phyloP scores from a whole-genome alignment of 2,329 filamentous ascomycete genomes.

The Gaeumannomyces tritici region DNA sequence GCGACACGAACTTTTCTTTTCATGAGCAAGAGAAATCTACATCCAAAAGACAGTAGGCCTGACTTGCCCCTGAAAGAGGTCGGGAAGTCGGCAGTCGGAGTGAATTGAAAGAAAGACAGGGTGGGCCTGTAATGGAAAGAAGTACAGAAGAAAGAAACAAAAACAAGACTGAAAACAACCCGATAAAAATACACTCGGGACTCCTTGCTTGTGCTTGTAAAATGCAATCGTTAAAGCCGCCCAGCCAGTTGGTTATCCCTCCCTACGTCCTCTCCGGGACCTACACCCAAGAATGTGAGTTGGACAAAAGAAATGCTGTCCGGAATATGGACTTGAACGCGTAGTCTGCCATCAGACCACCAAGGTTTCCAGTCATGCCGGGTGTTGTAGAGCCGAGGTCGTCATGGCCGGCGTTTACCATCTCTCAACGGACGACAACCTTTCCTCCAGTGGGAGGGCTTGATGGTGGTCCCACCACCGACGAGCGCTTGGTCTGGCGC shows the following conservation, averaged over 20 bases:
- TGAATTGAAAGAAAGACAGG: background rate
- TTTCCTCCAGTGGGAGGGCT: background rate
- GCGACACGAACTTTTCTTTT: background rate
- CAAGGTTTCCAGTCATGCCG: background rate
- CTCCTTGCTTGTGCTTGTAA: background rate
- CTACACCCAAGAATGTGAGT: background rate
- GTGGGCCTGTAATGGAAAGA: background rate
- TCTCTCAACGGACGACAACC: background rate
- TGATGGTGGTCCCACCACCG: background rate
- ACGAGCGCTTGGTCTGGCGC: conserved; percentile 26
- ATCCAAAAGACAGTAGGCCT: background rate
- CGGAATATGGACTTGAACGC: background rate
- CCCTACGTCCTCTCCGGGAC: background rate
- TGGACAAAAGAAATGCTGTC: background rate
- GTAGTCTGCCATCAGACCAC: background rate
- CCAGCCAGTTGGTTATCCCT: no score
- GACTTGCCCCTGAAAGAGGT: background rate
- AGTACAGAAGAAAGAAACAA: background rate
- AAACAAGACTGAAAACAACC: background rate
- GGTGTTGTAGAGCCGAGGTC: background rate
- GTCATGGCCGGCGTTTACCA: background rate
- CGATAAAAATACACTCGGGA: background rate
- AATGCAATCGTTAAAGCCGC: background rate
- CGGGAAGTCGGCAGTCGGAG: background rate
- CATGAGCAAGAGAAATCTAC: background rate